These are phyloP conservation scores for Entamoeba histolytica DNA, from an alignment of 208 protist genomes.

Conservation along the genomic window DNA sequence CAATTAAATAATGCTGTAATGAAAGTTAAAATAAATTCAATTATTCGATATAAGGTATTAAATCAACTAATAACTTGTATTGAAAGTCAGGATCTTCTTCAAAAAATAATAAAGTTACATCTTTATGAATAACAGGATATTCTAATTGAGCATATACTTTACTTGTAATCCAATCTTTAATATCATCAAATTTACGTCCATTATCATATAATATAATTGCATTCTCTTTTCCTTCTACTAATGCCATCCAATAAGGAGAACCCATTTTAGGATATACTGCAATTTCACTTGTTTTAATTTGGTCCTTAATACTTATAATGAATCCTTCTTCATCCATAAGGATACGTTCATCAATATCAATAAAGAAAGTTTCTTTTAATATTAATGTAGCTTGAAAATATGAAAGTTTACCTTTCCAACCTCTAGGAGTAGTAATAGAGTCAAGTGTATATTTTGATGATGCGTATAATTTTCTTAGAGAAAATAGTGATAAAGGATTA, in stretches of 20 bases:
- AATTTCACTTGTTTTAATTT: not conserved
- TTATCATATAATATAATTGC: not conserved
- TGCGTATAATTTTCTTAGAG: not conserved
- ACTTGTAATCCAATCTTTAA: not conserved
- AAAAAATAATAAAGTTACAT: not conserved
- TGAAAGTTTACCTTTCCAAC: not conserved
- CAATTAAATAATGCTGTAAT: too few species aligned
- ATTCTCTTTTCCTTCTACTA: not conserved
- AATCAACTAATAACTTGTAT: not conserved
- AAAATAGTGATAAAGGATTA: not conserved
- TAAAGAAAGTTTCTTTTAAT: not conserved
- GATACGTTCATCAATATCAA: not conserved
- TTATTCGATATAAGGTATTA: not conserved
- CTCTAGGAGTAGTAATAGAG: not conserved
- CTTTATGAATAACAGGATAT: not conserved
- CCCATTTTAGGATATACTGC: not conserved
- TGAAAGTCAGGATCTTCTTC: not conserved
- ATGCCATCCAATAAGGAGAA: not conserved
- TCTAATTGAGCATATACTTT: not conserved
- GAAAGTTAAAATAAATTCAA: not conserved
- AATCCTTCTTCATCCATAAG: not conserved
- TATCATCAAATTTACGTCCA: not conserved
- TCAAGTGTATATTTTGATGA: not conserved
- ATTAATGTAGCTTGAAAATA: not conserved
- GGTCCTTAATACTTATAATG: not conserved